Evolutionary conservation across 306 rosid genomes (phyloP), one percentile per base, ranked within the genome.

Genomic region (Alnus glutinosa): DNA sequence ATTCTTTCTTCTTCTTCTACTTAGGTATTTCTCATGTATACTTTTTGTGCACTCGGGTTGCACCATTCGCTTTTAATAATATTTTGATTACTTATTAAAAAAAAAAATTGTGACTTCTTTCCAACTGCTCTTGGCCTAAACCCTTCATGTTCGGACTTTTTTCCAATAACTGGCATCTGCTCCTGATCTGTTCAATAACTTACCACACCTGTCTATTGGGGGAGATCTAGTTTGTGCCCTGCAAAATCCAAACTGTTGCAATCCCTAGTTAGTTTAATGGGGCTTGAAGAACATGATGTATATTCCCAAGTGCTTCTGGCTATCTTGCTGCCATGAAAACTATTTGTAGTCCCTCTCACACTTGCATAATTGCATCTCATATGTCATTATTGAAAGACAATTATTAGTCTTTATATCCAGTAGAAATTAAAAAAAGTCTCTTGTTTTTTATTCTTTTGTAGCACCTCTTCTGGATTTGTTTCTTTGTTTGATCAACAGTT

Each of bases 391-490:
- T 14, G 19, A 54, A 18, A 54, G 7, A 54, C 5, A 54, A 28
- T 59, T 37, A 28, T 28, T 59, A 59, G 12, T 59, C 66, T 59
- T 9, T 1, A 3, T 59, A n/a, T 28, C 66, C 36, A 59, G 37
- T 3, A 11, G 37, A 59, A 59, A 28, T 19, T 11, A n/a, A 59
- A 3, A 7, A 28, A 6, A 3, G 5, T 19, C 15, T 9, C 36
- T 11, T 59, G 11, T 18, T 42, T 16, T 42, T 18, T 11, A 39
- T 67, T 67, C 72, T 39, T n/a, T 67, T 67, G 72, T 51, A 42
- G 23, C 70, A 36, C 72, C 42, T 39, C 4, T 12, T 64, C 74
- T 75, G 44, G 55, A 47, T 49, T 19, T 62, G 42, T 61, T 79
- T 1, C 37, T 1, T 36, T 34, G 36, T 49, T 76, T 70, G 50